phyloP scores from a whole-genome alignment of 352 stramenopile genomes.

The Phytophthora sp. region DNA sequence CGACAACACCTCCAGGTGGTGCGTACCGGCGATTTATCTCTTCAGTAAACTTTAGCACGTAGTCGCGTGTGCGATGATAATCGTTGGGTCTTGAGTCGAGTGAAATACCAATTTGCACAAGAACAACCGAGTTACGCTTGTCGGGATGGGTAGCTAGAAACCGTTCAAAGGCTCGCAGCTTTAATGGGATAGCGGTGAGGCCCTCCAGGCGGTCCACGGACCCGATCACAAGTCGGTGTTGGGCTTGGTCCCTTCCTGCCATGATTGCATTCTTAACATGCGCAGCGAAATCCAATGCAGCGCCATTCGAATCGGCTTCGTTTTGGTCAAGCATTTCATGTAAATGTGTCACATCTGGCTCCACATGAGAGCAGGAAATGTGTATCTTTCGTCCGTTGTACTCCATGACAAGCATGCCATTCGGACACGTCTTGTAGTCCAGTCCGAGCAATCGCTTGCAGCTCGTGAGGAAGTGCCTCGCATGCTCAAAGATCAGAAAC shows the following conservation, averaged over 20 bases:
- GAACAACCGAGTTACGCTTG: conserved; percentile 68
- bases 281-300: conserved; percentile 35
- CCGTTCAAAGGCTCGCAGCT: conserved; percentile 96
- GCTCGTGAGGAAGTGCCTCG: conserved; percentile 91
- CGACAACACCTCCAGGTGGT: conserved; percentile 55
- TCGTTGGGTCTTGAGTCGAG: conserved; percentile 90
- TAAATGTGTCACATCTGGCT: conserved; percentile 89
- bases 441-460: conserved; percentile 95
- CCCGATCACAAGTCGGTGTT: conserved; percentile 75
- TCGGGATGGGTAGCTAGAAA: conserved; percentile 92
- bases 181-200: conserved; percentile 96
- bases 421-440: conserved; percentile 91
- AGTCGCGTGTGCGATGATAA: conserved; percentile 92
- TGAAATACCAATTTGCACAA: conserved; percentile 79
- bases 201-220: conserved; percentile 96
- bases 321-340: conserved; percentile 69
- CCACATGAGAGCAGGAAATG: conserved; percentile 97
- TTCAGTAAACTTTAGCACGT: conserved; percentile 89
- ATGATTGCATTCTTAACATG: conserved; percentile 50
- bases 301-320: conserved; percentile 30
- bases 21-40: conserved; percentile 93
- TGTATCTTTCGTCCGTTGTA: conserved; percentile 97
- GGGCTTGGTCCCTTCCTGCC: conserved; percentile 13
- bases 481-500: conserved; percentile 95
- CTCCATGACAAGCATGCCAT: conserved; percentile 92